phyloP scores from a whole-genome alignment of 2,329 filamentous ascomycete species.

The Cryphonectria carpinicola region DNA sequence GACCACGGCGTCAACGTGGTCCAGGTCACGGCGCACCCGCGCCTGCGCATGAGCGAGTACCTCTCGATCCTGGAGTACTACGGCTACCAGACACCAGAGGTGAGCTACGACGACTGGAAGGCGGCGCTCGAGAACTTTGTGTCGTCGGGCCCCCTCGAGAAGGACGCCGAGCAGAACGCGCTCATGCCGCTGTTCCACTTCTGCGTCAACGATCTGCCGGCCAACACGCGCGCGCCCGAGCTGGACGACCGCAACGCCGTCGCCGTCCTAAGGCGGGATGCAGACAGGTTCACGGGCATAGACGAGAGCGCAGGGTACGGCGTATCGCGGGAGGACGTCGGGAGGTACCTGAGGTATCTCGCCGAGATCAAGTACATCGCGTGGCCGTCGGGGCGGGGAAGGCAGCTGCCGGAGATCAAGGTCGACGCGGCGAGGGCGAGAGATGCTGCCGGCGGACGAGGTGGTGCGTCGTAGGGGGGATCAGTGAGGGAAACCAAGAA shows the following conservation, averaged over 20 bases:
- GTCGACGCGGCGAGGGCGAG: constrained; percentile 34
- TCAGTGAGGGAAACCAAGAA: not conserved
- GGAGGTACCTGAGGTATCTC: constrained; percentile 66
- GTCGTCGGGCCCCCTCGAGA: constrained; percentile 55
- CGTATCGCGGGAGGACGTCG: constrained; percentile 64
- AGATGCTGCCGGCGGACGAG: constrained; percentile 35
- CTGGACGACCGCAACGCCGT: constrained; percentile 74
- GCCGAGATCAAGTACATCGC: constrained; percentile 66
- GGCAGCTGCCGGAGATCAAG: constrained; percentile 39
- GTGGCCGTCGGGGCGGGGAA: constrained; percentile 43
- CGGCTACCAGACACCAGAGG: constrained; percentile 70
- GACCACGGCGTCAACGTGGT: constrained; percentile 58
- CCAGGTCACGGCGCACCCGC: constrained; percentile 80
- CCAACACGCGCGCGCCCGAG: constrained; percentile 71
- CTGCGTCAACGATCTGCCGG: constrained; percentile 70
- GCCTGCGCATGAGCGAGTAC: constrained; percentile 78
- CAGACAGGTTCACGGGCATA: constrained; percentile 57
- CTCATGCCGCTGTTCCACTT: constrained; percentile 78
- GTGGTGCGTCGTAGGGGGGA: constrained; percentile 31
- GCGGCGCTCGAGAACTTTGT: constrained; percentile 70
- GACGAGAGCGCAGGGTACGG: constrained; percentile 49
- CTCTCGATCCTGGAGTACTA: constrained; percentile 72
- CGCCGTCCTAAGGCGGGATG: constrained; percentile 65
- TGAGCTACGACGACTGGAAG: constrained; percentile 72
- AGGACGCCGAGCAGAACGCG: constrained; percentile 69